A percentile compares a stretch with the other conserved stretches of the same genome.
Conservation (phyloP, 257 asterid species). For the Forsythia suspensa region DNA sequence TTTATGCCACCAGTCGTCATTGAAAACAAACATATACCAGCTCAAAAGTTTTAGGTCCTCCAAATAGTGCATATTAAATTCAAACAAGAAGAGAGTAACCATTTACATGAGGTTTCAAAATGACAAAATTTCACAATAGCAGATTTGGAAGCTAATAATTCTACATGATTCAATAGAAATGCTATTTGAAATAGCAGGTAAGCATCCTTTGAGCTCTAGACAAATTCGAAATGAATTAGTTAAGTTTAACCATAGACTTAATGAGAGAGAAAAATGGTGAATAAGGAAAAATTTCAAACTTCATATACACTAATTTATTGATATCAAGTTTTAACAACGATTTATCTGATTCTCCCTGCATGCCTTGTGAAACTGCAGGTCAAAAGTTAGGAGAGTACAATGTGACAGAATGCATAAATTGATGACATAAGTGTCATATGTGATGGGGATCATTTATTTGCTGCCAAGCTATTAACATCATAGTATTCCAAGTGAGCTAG, state of each 20-base stretch:
- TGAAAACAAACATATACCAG: constrained; percentile 23
- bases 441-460: constrained; percentile 85
- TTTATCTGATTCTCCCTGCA: too few species aligned
- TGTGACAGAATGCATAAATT: constrained; percentile 15
- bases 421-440: constrained; percentile 69
- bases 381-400: too few species aligned
- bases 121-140: constrained; percentile 26
- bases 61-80: constrained; percentile 24
- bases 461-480: constrained; percentile 28
- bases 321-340: too few species aligned
- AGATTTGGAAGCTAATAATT: constrained; percentile 40
- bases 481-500: constrained; percentile 25
- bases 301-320: not conserved
- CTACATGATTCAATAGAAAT: constrained; percentile 70
- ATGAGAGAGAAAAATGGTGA: not conserved
- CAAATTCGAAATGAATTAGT: not conserved
- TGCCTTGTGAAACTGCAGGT: too few species aligned
- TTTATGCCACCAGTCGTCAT: constrained; percentile 19
- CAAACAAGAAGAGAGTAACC: constrained; percentile 45
- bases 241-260: not conserved
- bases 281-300: not conserved
- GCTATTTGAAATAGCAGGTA: constrained; percentile 75
- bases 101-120: constrained; percentile 52
- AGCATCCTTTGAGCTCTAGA: not conserved
- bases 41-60: constrained; percentile 32